A percentile compares a stretch with the other conserved stretches of the same genome.
These are phyloP conservation scores for Glycine soja DNA, from an alignment of 306 rosid genomes.

Conservation along the genomic window DNA sequence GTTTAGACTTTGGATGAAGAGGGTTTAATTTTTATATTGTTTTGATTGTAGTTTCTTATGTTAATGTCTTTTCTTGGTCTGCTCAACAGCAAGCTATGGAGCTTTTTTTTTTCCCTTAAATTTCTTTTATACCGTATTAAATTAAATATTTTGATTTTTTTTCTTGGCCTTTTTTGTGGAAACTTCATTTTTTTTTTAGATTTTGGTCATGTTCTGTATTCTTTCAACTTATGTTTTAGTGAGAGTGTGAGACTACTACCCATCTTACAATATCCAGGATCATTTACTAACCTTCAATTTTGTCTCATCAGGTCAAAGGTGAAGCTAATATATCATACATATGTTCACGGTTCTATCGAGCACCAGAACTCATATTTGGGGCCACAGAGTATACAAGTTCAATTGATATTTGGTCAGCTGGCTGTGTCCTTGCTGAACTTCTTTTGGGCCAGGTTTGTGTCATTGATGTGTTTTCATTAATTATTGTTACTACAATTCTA, in stretches of 20 bases:
- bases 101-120: not conserved
- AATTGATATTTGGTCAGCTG: constrained; percentile 99
- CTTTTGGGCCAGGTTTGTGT: constrained; percentile 91
- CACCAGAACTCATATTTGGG: constrained; percentile 97
- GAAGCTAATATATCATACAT: constrained; percentile 96
- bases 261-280: constrained; percentile 27
- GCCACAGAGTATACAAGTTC: constrained; percentile 97
- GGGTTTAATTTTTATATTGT: not conserved
- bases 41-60: constrained; percentile 3
- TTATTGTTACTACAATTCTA: not conserved
- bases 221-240: constrained; percentile 24
- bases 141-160: not conserved
- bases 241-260: not conserved
- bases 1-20: not conserved
- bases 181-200: not conserved
- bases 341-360: constrained; percentile 95
- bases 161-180: constrained; percentile 3
- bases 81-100: not conserved
- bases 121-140: not conserved
- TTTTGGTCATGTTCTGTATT: constrained; percentile 21
- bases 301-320: constrained; percentile 73
- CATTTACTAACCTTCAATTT: constrained; percentile 28
- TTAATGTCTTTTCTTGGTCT: constrained; percentile 1
- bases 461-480: constrained; percentile 24
- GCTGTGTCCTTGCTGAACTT: constrained; percentile 98